Evolutionary conservation across 345 rosid species (phyloP).

Genomic region (Rhizophora apiculata): DNA sequence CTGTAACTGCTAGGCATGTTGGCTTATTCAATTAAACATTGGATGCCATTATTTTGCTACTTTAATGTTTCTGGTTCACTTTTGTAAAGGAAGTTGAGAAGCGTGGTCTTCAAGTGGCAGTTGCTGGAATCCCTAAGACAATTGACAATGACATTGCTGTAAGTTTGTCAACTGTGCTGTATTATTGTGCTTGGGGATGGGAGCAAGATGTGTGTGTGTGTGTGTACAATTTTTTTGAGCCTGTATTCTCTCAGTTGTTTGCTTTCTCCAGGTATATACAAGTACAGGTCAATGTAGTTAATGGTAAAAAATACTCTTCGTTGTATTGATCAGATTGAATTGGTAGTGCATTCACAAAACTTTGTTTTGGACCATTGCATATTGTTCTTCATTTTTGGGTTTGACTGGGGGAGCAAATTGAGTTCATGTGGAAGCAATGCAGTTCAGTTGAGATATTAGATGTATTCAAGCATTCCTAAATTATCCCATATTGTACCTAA

Average conservation of each 20-base stretch:
- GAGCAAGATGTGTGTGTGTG: background rate
- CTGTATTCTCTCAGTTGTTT: background rate
- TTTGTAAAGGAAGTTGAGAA: constrained; percentile 75
- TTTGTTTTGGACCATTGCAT: background rate
- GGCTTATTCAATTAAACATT: background rate
- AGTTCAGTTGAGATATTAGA: too few relatives aligned
- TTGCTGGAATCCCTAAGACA: constrained; percentile 88
- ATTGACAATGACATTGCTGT: constrained; percentile 91
- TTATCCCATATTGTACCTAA: too few relatives aligned
- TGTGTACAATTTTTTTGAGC: background rate
- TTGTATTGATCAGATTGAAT: background rate
- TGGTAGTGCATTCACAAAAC: background rate
- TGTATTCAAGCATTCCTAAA: too few relatives aligned
- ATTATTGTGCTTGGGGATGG: background rate
- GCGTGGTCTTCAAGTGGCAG: constrained; percentile 80
- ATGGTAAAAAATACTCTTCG: background rate
- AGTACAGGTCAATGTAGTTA: background rate
- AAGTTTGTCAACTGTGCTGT: constrained; percentile 34
- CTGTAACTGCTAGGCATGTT: background rate
- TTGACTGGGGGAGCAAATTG: too few relatives aligned
- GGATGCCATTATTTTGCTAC: background rate
- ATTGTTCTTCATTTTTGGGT: background rate
- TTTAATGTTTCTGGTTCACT: background rate
- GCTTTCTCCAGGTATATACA: background rate
- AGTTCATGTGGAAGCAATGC: too few relatives aligned